These are phyloP conservation scores for Mrakia hoshinonis DNA, from an alignment of 768 basidiomycete species.

Conservation along the genomic window DNA sequence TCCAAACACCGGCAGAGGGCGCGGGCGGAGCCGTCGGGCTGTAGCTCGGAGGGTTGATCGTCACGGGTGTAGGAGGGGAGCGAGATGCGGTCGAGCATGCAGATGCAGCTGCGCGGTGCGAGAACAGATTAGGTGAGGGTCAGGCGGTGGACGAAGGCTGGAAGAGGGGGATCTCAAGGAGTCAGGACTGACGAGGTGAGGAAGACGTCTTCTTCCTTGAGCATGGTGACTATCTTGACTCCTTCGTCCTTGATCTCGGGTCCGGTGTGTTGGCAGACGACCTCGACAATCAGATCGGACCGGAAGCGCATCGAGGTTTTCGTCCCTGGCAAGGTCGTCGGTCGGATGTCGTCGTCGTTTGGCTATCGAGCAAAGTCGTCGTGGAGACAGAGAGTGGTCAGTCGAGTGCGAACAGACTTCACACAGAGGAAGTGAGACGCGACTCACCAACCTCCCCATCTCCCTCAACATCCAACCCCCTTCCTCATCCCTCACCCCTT, in stretches of 20 bases:
- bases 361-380: neutral
- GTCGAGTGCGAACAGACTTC: neutral
- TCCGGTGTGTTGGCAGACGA: slow-evolving; percentile 49
- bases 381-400: neutral
- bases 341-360: slow-evolving; percentile 1
- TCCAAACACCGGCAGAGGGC: neutral
- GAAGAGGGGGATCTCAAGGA: slow-evolving; percentile 59
- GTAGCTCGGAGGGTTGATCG: neutral
- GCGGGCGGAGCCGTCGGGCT: neutral
- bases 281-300: neutral
- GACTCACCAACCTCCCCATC: neutral
- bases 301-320: neutral
- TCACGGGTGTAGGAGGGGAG: neutral
- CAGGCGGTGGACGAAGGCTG: slow-evolving; percentile 60
- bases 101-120: slow-evolving; percentile 23
- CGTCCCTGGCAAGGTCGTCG: neutral
- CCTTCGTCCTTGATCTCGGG: slow-evolving; percentile 67
- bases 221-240: slow-evolving; percentile 79
- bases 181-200: slow-evolving; percentile 76
- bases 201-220: slow-evolving; percentile 88
- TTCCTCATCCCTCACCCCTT: neutral
- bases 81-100: slow-evolving; percentile 36
- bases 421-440: neutral
- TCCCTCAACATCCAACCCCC: neutral
- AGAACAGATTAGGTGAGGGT: too few relatives aligned